phyloP scores from a whole-genome alignment of 768 basidiomycete species.

The Mycena rebaudengoi region DNA sequence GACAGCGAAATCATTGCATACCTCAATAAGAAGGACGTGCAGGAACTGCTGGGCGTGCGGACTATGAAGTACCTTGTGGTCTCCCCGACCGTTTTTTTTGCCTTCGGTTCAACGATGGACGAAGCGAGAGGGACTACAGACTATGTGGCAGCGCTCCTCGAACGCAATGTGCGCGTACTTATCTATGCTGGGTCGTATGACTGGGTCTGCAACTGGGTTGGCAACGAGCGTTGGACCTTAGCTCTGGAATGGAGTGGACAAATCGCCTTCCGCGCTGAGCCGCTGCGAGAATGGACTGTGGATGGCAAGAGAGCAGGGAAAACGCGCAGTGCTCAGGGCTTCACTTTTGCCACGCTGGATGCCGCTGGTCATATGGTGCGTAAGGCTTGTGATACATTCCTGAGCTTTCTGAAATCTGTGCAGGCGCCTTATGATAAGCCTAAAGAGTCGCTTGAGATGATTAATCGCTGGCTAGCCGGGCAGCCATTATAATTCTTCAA shows the following conservation, averaged over 20 bases:
- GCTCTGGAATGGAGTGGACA: slow-evolving; percentile 63
- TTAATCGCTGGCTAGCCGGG: too few relatives aligned
- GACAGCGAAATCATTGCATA: slow-evolving; percentile 44
- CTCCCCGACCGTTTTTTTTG: slow-evolving; percentile 47
- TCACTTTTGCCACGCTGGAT: slow-evolving; percentile 31
- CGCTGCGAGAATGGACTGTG: slow-evolving; percentile 58
- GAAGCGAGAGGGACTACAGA: slow-evolving; percentile 31
- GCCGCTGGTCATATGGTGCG: slow-evolving; percentile 45
- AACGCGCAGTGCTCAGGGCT: slow-evolving; percentile 21
- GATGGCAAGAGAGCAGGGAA: slow-evolving; percentile 49
- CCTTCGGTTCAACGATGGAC: slow-evolving; percentile 53
- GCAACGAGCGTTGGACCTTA: slow-evolving; percentile 62
- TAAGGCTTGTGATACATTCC: too few relatives aligned
- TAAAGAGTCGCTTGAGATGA: too few relatives aligned
- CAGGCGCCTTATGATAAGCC: too few relatives aligned
- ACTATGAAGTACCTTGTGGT: slow-evolving; percentile 49
- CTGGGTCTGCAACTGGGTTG: slow-evolving; percentile 63
- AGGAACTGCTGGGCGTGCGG: slow-evolving; percentile 51
- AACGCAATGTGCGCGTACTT: slow-evolving; percentile 59
- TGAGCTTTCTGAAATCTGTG: too few relatives aligned
- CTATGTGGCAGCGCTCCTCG: slow-evolving; percentile 62
- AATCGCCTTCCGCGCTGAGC: slow-evolving; percentile 48
- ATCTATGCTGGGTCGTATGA: slow-evolving; percentile 62
- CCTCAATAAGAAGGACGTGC: slow-evolving; percentile 58
- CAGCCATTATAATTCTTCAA: too few relatives aligned